These are phyloP conservation scores for Solanum lignicaule DNA, from an alignment of 257 asterid species.

Conservation along the genomic window DNA sequence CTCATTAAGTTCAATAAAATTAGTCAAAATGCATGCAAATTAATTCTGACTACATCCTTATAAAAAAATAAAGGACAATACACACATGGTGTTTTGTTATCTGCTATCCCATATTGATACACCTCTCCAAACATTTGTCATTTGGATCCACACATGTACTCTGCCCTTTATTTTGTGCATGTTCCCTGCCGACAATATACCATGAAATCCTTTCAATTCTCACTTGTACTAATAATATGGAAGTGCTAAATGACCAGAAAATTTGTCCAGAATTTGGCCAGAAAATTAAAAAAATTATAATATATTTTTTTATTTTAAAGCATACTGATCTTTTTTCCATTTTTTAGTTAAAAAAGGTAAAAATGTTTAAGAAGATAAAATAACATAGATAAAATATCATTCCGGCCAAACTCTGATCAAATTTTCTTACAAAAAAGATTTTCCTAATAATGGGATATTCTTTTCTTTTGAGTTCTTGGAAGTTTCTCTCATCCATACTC, in stretches of 20 bases:
- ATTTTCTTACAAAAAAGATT: no score
- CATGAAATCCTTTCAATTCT: background rate
- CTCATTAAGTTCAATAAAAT: no score
- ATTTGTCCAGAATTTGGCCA: no score
- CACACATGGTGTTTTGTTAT: background rate
- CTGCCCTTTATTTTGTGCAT: background rate
- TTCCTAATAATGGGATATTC: background rate
- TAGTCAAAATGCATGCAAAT: background rate
- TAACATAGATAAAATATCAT: no score
- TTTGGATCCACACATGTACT: background rate
- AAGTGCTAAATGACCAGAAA: no score
- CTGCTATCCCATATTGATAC: background rate
- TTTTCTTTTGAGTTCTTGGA: background rate
- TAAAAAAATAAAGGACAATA: background rate
- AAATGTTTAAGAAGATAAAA: no score
- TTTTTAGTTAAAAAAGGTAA: no score
- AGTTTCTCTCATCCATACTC: background rate
- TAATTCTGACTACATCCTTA: background rate
- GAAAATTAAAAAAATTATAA: no score
- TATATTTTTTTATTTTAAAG: no score
- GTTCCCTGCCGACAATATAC: background rate
- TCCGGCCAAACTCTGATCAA: fast-evolving
- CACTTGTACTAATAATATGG: background rate
- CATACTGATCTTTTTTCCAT: fast-evolving
- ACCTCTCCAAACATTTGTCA: background rate